Base-by-base conservation (phyloP, 495 filamentous ascomycete genomes). In the Pseudoneurospora amorphoporcata region DNA sequence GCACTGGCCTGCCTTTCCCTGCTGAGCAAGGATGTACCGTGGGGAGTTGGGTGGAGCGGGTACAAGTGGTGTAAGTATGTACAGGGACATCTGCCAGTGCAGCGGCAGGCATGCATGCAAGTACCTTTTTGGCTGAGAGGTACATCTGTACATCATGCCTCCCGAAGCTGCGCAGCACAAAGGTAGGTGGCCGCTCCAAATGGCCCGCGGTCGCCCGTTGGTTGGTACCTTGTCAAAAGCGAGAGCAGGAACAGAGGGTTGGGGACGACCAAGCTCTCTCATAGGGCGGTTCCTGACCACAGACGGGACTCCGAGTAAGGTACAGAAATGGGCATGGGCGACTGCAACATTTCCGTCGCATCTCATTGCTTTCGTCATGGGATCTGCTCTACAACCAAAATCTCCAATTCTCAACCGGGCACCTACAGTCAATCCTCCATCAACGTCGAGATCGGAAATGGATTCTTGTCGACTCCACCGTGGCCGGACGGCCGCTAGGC, bases 281-380 rank as follows among this genome's bases (percentile, higher is more conserved):
- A 71, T 75, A 75, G 72, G 72, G 74, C 72, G 71, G 75, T 77
- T 65, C 71, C 73, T 70, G 75, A 69, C 71, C 38, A 68, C 70
- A 47, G 12, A 61, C 53, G 23, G 45, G 45, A 53, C 47, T 58
- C 12, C 23, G 12, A 61, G 53, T 32, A 32, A 61, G 53, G 53
- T 32, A 61, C 53, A 32, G 53, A 61, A 61, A 61, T 14, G 53
- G n/a, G n/a, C n/a, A n/a, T n/a, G n/a, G n/a, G 12, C 53, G 23
- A 61, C 23, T 61, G 53, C 23, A 61, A 61, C 53, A 61, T 8
- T 61, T 61, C 23, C 29, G 16, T 61, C 53, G 53, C 53, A 61
- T 61, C 23, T 61, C 53, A 61, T 61, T 9, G 53, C 10, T 32
- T 61, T 32, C 53, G 23, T 61, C 53, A 61, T 61, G 53, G 53